These are phyloP conservation scores for Penicillium cosmopolitanum DNA, from an alignment of 495 filamentous ascomycete genomes.

Conservation along the genomic window DNA sequence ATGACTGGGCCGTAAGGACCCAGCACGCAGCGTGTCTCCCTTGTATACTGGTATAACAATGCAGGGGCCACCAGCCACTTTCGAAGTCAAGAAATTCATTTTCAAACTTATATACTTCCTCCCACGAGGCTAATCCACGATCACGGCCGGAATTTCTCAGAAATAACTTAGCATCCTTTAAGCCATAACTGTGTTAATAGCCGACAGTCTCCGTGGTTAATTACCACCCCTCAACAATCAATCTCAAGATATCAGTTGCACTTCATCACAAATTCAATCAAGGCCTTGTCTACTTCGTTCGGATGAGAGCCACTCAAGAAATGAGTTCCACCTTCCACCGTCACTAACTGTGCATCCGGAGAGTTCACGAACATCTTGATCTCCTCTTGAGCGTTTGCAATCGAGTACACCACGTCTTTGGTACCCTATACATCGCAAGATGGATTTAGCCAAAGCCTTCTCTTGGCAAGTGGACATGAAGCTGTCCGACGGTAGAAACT, in stretches of 20 bases:
- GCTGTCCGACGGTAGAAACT: slow-evolving; percentile 13
- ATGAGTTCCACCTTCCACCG: slow-evolving; percentile 58
- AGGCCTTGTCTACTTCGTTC: slow-evolving; percentile 11
- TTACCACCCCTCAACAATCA: background rate
- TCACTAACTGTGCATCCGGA: slow-evolving; percentile 49
- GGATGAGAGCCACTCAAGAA: slow-evolving; percentile 54
- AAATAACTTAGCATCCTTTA: slow-evolving; percentile 1
- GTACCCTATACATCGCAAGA: slow-evolving; percentile 44
- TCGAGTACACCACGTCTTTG: slow-evolving; percentile 54
- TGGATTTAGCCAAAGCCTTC: background rate
- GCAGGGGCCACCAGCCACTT: slow-evolving; percentile 1
- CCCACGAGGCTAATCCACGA: background rate
- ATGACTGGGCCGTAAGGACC: slow-evolving; percentile 1
- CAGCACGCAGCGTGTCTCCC: background rate
- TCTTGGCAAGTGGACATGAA: background rate
- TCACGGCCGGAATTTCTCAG: background rate
- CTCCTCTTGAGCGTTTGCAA: slow-evolving; percentile 53
- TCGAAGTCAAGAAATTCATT: slow-evolving; percentile 1
- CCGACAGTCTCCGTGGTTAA: slow-evolving; percentile 1
- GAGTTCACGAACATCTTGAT: slow-evolving; percentile 61
- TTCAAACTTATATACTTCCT: slow-evolving; percentile 7
- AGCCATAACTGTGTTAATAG: slow-evolving; percentile 1
- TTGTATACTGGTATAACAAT: background rate
- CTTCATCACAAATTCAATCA: slow-evolving; percentile 12
- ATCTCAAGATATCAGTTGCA: slow-evolving; percentile 4